A percentile compares a stretch with the other conserved stretches of the same genome.
Evolutionary conservation across 495 filamentous ascomycete genomes (phyloP).

Genomic region (Annulohypoxylon maeteangense): DNA sequence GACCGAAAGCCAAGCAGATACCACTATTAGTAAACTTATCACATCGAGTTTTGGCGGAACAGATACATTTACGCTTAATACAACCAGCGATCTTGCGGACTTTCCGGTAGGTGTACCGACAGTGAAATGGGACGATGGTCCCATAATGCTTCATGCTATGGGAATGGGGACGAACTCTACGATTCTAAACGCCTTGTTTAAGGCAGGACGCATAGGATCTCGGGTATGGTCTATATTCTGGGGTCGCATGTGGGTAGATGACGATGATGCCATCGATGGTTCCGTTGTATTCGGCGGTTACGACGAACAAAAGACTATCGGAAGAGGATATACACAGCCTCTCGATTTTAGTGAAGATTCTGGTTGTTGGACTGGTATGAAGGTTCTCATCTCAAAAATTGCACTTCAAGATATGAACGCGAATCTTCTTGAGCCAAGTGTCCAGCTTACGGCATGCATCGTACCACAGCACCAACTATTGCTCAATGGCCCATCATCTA

Average conservation of each 20-base stretch:
- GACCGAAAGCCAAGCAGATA: not conserved
- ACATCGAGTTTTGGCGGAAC: not conserved
- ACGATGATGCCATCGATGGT: not conserved
- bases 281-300: conserved; percentile 4
- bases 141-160: not conserved
- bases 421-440: not conserved
- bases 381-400: not conserved
- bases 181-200: not conserved
- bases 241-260: conserved; percentile 3
- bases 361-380: conserved; percentile 7
- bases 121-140: not conserved
- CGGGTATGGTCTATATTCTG: conserved; percentile 8
- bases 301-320: not conserved
- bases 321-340: not conserved
- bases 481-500: not conserved
- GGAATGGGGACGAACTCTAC: not conserved
- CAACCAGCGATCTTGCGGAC: not conserved
- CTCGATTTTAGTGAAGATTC: not conserved
- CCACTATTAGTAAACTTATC: not conserved
- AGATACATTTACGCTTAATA: not conserved
- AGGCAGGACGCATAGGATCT: not conserved
- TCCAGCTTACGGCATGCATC: not conserved
- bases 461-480: conserved; percentile 4
- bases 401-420: not conserved
- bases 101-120: not conserved